Base-by-base conservation (phyloP, 192 early-diverging fungal species). In the Chytriomyces sp. region DNA sequence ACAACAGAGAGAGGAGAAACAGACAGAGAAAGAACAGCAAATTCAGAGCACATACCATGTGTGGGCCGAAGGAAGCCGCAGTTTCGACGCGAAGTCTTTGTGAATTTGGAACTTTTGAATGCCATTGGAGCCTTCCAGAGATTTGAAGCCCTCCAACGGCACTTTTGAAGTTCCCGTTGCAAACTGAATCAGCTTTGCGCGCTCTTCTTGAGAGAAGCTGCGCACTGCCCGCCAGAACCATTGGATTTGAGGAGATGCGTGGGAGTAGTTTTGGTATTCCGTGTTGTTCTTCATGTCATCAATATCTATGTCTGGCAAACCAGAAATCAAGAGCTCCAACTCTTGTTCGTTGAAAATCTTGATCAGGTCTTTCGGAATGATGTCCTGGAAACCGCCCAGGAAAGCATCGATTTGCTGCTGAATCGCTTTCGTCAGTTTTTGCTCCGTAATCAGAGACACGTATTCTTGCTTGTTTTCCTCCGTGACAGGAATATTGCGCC, bases 241-340 rank as follows among this genome's bases (percentile, higher is more conserved):
- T 80, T 97, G 95, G 57, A 99, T 92, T 79, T 96, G 96, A 24
- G 94, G 93, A 23, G 94, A 93, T 20, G 92, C 86, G 11, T 86
- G 81, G 20, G 91, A 89, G 81, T 96, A 99, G 50, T 94, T 94
- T 74, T 95, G 93, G 79, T 99, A 99, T 82, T 94, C 94, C 11
- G 96, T 95, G 84, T 96, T 97, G 84, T 99, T 99, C 78, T 95
- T 95, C 97, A 97, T 98, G 82, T 99, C 97, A 77, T 99, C 97
- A 66, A 99, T 94, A 80, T 99, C 97, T 78, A 99, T 96, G 75
- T 99, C 97, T 4, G 97, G 97, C 85, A 99, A 83, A 24, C 97
- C 97, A 57, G 96, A 97, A 80, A 99, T 99, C 69, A 99, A 83
- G 61, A 99, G 89, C 82, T 99, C 97, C 61, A 99, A 86, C 83